Evolutionary conservation across 805 yeast species (phyloP).

Genomic region (Cyberlindnera mycetangii): DNA sequence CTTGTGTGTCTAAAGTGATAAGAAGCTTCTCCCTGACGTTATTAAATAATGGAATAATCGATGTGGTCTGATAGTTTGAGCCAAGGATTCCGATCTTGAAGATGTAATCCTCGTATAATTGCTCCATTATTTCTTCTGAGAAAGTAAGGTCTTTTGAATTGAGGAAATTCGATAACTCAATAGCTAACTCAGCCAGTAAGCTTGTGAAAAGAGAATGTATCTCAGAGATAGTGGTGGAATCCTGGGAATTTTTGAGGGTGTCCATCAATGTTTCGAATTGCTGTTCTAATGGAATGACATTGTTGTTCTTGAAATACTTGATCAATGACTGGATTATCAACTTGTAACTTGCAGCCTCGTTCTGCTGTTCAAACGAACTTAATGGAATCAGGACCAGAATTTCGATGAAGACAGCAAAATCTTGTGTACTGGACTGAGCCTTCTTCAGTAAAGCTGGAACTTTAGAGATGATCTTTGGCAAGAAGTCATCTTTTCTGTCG

Average conservation of each 20-base stretch:
- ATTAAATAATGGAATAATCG: constrained; percentile 10
- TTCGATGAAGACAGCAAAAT: constrained; percentile 16
- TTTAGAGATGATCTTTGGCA: constrained; percentile 6
- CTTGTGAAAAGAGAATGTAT: constrained; percentile 9
- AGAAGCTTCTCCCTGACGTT: constrained; percentile 13
- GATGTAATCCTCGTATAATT: constrained; percentile 20
- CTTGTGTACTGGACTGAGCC: constrained; percentile 13
- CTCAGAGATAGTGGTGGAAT: constrained; percentile 12
- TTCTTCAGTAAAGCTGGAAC: constrained; percentile 15
- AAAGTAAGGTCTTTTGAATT: constrained; percentile 13
- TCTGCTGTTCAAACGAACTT: constrained; percentile 24
- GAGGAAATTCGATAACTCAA: constrained; percentile 17
- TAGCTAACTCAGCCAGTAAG: constrained; percentile 14
- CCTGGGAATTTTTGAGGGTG: constrained; percentile 1
- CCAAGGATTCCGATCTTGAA: constrained; percentile 22
- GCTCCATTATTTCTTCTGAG: constrained; percentile 8
- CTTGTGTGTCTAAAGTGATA: constrained; percentile 4
- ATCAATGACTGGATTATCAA: constrained; percentile 10
- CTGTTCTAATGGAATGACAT: constrained; percentile 9
- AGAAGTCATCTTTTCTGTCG: constrained; percentile 10
- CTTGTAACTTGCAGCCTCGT: constrained; percentile 16
- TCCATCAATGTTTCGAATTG: constrained; percentile 15
- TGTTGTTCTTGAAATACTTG: constrained; percentile 22
- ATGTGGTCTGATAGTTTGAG: constrained; percentile 9
- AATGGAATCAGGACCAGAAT: constrained; percentile 18